Evolutionary conservation across 257 asterid species (phyloP), one percentile per base, ranked within the genome.

Genomic region (Przewalskia tangutica): DNA sequence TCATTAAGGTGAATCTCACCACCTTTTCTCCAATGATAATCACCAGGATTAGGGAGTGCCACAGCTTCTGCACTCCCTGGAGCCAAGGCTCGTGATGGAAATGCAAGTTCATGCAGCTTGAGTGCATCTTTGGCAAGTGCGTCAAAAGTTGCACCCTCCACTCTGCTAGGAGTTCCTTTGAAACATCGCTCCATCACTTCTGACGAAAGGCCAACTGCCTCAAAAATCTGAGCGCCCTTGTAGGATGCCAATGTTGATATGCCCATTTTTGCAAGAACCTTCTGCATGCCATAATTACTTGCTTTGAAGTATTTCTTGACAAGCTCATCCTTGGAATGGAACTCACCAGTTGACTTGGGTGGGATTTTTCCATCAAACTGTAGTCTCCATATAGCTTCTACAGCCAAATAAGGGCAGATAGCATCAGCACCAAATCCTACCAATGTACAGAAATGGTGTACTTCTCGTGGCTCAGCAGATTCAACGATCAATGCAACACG

Each of bases 361-460:
- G 97, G 97, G 85, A 96, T 92, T 86, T 96, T 96, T n/a, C 98
- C 99, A 80, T 96, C 98, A 65, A 92, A 95, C 85, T 96, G 98
- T 84, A 96, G 87, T 88, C 99, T 93, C 97, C 95, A 94, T 86
- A 96, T 87, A 83, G 97, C 95, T 87, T 96, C 99, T 79, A 92
- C 67, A 7, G 99, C 97, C 88, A 96, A 86, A 85, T 96, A 96
- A 53, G 98, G 99, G 88, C 98, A 96, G 87, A 93, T 91, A 34
- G 97, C 99, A 87, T 96, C 99, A 17, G 97, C 99, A 59, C 99
- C 99, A 86, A 96, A 96, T 85, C 99, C 99, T 8, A 96, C 97
- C 56, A 96, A 94, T 6, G 99, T 94, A 82, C 99, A 96, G 86
- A 96, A 96, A 86, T 96, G 99, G 85, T 96, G 99, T 81, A 96